Percentiles rank a stretch among this genome's conserved stretches.
These are phyloP conservation scores for Penicillium sp. DNA, from an alignment of 2,329 filamentous ascomycete species.

Conservation along the genomic window DNA sequence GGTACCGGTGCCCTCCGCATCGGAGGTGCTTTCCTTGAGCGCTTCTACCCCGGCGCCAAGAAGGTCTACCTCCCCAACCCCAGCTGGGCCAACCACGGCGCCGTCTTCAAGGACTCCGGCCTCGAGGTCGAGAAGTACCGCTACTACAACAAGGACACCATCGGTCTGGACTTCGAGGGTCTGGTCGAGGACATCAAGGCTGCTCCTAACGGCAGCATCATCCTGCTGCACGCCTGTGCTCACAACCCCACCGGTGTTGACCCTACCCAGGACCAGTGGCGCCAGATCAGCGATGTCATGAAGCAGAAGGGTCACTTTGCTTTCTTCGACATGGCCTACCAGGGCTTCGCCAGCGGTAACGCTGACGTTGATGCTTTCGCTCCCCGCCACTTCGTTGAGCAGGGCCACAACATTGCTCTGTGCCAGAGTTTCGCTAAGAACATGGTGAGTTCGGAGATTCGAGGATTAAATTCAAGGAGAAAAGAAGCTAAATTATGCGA, in stretches of 20 bases:
- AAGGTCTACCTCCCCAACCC: conserved; percentile 95
- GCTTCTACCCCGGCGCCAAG: conserved; percentile 89
- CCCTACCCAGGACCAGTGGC: conserved; percentile 89
- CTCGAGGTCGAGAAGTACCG: conserved; percentile 92
- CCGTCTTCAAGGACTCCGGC: conserved; percentile 91
- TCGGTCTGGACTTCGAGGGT: conserved; percentile 95
- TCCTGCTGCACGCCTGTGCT: conserved; percentile 94
- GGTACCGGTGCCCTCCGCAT: conserved; percentile 95
- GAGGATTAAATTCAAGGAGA: neutral
- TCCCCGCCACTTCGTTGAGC: conserved; percentile 85
- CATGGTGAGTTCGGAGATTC: conserved; percentile 65
- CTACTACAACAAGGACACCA: conserved; percentile 99
- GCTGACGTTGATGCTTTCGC: conserved; percentile 92
- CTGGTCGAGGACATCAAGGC: conserved; percentile 87
- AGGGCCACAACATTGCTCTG: conserved; percentile 86
- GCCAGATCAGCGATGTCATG: conserved; percentile 81
- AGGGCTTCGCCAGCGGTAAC: conserved; percentile 93
- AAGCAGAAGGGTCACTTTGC: conserved; percentile 86
- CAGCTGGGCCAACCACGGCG: conserved; percentile 97
- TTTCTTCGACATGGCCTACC: conserved; percentile 99
- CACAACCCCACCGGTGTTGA: conserved; percentile 98
- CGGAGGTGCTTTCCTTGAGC: conserved; percentile 87
- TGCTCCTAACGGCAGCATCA: conserved; percentile 81
- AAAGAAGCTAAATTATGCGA: conserved; percentile 1
- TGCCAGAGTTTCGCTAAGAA: conserved; percentile 98